Percentiles rank a stretch among this genome's conserved stretches.
phyloP scores from a whole-genome alignment of 164 flowering plant genomes.

The Magnolia kwangsiensis region DNA sequence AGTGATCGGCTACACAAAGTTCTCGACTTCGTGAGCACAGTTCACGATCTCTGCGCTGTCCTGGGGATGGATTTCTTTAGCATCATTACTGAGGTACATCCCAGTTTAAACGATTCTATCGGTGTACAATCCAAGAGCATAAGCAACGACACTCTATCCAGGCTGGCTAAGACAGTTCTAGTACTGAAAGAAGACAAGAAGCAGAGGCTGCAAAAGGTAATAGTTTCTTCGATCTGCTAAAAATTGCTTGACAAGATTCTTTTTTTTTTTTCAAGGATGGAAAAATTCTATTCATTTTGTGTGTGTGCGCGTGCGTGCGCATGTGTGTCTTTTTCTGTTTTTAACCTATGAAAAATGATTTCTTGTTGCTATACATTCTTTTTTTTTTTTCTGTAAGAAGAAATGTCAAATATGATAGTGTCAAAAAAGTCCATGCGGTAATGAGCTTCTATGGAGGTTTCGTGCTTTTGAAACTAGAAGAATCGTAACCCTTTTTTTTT shows the following conservation, averaged over 20 bases:
- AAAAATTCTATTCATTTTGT: too few relatives aligned
- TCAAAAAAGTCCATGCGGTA: too few relatives aligned
- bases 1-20: slow-evolving; percentile 90
- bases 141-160: slow-evolving; percentile 76
- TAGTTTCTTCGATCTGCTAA: background rate
- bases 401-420: too few relatives aligned
- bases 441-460: too few relatives aligned
- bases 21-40: slow-evolving; percentile 84
- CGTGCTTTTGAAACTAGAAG: too few relatives aligned
- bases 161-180: slow-evolving; percentile 71
- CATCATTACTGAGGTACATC: slow-evolving; percentile 88
- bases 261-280: background rate
- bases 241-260: too few relatives aligned
- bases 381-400: background rate
- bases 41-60: slow-evolving; percentile 91
- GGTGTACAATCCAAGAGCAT: slow-evolving; percentile 89
- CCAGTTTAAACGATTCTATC: slow-evolving; percentile 77
- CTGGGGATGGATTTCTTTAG: slow-evolving; percentile 87
- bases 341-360: background rate
- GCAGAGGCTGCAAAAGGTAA: slow-evolving; percentile 81
- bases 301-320: too few relatives aligned
- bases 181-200: slow-evolving; percentile 80
- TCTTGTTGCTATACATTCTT: background rate
- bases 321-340: background rate
- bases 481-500: too few relatives aligned